phyloP scores from a whole-genome alignment of 2,329 filamentous ascomycete species.

The Hymenoscyphus salicellus region DNA sequence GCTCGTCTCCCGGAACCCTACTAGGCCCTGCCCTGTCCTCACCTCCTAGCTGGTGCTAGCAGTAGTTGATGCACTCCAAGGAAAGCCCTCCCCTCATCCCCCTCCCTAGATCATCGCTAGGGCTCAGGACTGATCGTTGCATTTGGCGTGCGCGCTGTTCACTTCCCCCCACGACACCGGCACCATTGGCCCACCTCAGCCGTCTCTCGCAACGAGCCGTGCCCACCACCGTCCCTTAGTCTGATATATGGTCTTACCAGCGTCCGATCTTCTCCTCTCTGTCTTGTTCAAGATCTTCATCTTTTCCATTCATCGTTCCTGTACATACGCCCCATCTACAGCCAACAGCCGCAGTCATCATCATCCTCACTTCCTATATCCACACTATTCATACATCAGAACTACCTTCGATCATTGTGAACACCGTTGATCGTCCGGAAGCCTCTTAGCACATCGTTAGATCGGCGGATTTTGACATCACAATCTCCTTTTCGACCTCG shows the following conservation, averaged over 20 bases:
- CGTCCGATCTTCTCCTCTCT: constrained; percentile 13
- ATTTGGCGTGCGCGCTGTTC: constrained; percentile 13
- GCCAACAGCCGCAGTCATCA: background rate
- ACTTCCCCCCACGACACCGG: constrained; percentile 9
- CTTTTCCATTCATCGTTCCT: constrained; percentile 4
- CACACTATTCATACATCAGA: background rate
- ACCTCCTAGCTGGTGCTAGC: background rate
- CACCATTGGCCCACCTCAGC: constrained; percentile 3
- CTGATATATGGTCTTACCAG: constrained; percentile 15
- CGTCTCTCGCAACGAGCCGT: constrained; percentile 1
- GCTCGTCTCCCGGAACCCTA: background rate
- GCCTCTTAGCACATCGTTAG: background rate
- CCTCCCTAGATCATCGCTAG: constrained; percentile 12
- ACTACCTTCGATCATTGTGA: background rate
- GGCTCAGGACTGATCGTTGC: constrained; percentile 12
- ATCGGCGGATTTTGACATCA: background rate
- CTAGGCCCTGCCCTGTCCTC: background rate
- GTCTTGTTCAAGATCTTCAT: constrained; percentile 2
- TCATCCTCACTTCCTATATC: background rate
- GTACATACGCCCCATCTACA: constrained; percentile 3
- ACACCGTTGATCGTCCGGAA: background rate
- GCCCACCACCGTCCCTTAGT: constrained; percentile 10
- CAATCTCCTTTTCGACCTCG: background rate
- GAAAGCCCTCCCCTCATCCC: constrained; percentile 5
- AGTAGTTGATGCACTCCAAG: constrained; percentile 4